These are phyloP conservation scores for Tolypocladium pustulatum DNA, from an alignment of 2,329 filamentous ascomycete species.

Conservation along the genomic window DNA sequence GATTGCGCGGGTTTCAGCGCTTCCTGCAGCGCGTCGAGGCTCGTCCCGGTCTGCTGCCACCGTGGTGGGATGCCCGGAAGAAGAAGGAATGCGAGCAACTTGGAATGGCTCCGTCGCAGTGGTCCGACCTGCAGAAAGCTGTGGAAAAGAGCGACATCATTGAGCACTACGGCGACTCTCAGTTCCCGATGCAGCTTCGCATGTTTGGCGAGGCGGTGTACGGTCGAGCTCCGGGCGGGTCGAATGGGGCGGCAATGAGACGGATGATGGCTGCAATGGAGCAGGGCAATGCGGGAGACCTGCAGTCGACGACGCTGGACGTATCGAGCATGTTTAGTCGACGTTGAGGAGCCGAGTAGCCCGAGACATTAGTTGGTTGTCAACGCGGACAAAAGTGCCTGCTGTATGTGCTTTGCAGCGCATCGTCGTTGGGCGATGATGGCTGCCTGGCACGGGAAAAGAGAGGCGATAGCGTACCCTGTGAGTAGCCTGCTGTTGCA, in stretches of 20 bases:
- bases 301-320: not conserved
- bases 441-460: not conserved
- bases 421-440: too few relatives aligned
- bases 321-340: not conserved
- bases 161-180: constrained; percentile 29
- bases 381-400: too few relatives aligned
- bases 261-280: not conserved
- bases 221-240: constrained; percentile 6
- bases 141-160: constrained; percentile 25
- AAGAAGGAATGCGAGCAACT: not conserved
- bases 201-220: constrained; percentile 34
- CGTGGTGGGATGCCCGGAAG: constrained; percentile 34
- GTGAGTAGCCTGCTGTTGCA: too few relatives aligned
- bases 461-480: too few relatives aligned
- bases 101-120: constrained; percentile 7
- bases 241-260: not conserved
- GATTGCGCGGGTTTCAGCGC: constrained; percentile 20
- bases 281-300: not conserved
- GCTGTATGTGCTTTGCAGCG: not conserved
- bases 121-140: constrained; percentile 10
- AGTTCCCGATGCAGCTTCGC: constrained; percentile 38
- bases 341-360: not conserved
- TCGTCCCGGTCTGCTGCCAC: not conserved
- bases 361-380: not conserved
- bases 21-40: constrained; percentile 22